These are phyloP conservation scores for Hydrangea macrophylla DNA, from an alignment of 148 eudicot genomes.

Conservation along the genomic window DNA sequence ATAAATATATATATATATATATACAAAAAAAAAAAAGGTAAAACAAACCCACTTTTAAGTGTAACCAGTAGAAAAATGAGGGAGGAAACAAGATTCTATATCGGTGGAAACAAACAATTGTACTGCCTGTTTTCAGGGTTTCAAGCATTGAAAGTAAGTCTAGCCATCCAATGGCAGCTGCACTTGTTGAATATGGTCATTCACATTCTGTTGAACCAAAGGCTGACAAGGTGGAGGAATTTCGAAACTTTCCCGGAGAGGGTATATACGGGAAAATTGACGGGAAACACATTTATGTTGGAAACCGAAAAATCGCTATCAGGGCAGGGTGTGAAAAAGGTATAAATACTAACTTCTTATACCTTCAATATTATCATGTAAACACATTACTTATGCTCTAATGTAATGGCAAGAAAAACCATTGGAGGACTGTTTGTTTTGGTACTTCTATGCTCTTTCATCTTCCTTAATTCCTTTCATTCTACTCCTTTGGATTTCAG, in stretches of 20 bases:
- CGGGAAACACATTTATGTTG: slow-evolving; percentile 58
- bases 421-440: background rate
- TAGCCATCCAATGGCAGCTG: slow-evolving; percentile 90
- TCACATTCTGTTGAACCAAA: slow-evolving; percentile 46
- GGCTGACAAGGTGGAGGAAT: slow-evolving; percentile 71
- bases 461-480: background rate
- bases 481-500: slow-evolving; percentile 24
- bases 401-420: background rate
- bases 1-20: no score
- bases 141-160: slow-evolving; percentile 94
- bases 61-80: no score
- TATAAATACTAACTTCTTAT: slow-evolving; percentile 18
- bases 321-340: slow-evolving; percentile 68
- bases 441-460: background rate
- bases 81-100: background rate
- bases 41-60: no score
- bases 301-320: slow-evolving; percentile 60
- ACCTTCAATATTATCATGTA: background rate
- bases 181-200: slow-evolving; percentile 60
- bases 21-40: no score
- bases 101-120: background rate
- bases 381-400: background rate
- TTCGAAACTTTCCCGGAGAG: slow-evolving; percentile 88
- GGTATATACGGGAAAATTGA: slow-evolving; percentile 80
- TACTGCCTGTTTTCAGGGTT: slow-evolving; percentile 34